phyloP scores from a whole-genome alignment of 2,329 filamentous ascomycete species.

The Exophiala lecanii-corni region DNA sequence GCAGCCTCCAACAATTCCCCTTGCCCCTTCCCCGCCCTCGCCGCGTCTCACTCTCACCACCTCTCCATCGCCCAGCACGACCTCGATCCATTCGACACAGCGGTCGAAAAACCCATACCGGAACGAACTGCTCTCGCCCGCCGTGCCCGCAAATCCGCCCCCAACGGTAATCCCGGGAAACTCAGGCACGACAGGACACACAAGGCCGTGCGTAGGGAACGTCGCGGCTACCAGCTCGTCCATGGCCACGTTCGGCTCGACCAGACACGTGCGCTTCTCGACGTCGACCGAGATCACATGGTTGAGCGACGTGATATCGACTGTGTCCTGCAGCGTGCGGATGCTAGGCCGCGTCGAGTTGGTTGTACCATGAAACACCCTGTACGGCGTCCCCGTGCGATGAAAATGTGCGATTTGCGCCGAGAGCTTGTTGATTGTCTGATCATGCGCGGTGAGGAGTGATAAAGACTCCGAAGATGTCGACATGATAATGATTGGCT shows the following conservation, averaged over 20 bases:
- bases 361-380: conserved; percentile 56
- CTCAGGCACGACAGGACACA: conserved; percentile 66
- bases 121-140: conserved; percentile 66
- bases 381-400: conserved; percentile 39
- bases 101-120: conserved; percentile 62
- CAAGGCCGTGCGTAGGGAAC: conserved; percentile 46
- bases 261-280: conserved; percentile 52
- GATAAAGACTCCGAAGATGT: no score
- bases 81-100: conserved; percentile 59
- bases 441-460: conserved; percentile 8
- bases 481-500: no score
- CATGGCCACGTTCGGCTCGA: conserved; percentile 68
- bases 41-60: conserved; percentile 39
- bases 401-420: conserved; percentile 23
- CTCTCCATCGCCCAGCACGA: conserved; percentile 59
- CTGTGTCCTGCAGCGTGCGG: conserved; percentile 48
- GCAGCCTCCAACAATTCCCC: conserved; percentile 61
- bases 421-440: conserved; percentile 6
- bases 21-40: conserved; percentile 48
- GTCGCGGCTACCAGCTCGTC: conserved; percentile 58
- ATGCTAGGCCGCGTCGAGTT: conserved; percentile 48
- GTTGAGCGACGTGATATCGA: conserved; percentile 63
- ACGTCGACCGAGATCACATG: conserved; percentile 59
- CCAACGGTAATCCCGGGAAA: conserved; percentile 69
- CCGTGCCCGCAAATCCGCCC: conserved; percentile 63